These are phyloP conservation scores for Sicyos baderoa DNA, from an alignment of 306 rosid species.

Conservation along the genomic window DNA sequence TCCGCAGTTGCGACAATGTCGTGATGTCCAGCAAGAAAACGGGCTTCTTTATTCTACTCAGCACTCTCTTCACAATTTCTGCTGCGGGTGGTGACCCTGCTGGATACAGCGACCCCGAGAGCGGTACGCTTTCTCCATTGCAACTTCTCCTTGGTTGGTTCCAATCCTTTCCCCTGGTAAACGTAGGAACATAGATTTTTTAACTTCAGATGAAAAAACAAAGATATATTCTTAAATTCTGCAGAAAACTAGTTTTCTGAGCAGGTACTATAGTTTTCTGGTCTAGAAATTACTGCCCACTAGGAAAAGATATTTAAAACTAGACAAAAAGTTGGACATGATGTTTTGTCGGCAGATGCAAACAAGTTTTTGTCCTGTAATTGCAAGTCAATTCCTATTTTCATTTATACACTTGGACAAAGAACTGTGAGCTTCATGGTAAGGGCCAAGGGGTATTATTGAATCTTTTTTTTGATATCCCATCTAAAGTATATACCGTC, in stretches of 20 bases:
- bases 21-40: constrained; percentile 23
- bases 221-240: not conserved
- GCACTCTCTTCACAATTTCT: constrained; percentile 13
- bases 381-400: not conserved
- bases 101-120: constrained; percentile 13
- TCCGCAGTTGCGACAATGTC: constrained; percentile 19
- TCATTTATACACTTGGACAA: too few relatives aligned
- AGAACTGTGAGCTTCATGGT: not conserved
- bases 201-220: not conserved
- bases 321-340: not conserved
- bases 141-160: constrained; percentile 14
- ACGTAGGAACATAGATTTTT: not conserved
- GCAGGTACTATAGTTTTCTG: not conserved
- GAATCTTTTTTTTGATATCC: too few relatives aligned
- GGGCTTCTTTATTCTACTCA: constrained; percentile 17
- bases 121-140: constrained; percentile 13
- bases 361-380: not conserved
- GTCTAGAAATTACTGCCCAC: not conserved
- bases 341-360: not conserved
- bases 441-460: not conserved
- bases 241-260: not conserved
- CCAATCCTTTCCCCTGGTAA: constrained; percentile 22
- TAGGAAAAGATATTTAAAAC: not conserved
- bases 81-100: constrained; percentile 15
- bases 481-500: too few relatives aligned